A percentile compares a stretch with the other conserved stretches of the same genome.
Evolutionary conservation across 2,329 filamentous ascomycete species (phyloP).

Genomic region (Grosmannia huntii): DNA sequence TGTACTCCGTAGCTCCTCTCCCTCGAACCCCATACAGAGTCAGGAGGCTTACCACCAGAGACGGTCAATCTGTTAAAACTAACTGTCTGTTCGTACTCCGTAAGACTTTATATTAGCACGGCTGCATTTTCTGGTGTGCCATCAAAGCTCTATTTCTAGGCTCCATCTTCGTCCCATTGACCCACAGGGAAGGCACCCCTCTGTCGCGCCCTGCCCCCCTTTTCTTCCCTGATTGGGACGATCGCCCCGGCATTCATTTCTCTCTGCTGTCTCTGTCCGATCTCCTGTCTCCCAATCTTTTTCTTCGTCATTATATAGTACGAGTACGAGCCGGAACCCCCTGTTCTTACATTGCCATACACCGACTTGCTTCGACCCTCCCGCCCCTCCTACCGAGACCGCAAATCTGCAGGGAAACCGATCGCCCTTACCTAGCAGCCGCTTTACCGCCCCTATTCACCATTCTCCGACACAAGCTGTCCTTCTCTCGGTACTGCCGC

Average conservation of each 20-base stretch:
- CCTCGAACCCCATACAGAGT: too few relatives aligned
- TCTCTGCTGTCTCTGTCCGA: neutral
- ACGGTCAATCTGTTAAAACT: too few relatives aligned
- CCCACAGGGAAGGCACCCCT: neutral
- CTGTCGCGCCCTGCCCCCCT: neutral
- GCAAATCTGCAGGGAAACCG: neutral
- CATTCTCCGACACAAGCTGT: neutral
- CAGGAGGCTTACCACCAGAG: too few relatives aligned
- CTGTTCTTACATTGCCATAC: neutral
- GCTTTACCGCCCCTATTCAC: neutral
- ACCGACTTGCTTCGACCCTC: neutral
- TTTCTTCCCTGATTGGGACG: neutral
- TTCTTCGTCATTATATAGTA: neutral
- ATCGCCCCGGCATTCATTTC: neutral
- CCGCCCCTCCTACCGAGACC: neutral
- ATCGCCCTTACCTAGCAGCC: neutral
- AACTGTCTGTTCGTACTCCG: too few relatives aligned
- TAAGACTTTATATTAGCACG: too few relatives aligned
- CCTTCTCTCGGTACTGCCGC: neutral
- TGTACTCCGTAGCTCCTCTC: too few relatives aligned
- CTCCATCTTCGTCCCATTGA: neutral
- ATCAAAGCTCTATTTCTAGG: neutral
- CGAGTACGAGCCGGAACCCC: neutral
- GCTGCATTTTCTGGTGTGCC: too few relatives aligned
- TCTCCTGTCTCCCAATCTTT: neutral